Base-by-base conservation (phyloP, 345 rosid species). In the Populus pruinosa region DNA sequence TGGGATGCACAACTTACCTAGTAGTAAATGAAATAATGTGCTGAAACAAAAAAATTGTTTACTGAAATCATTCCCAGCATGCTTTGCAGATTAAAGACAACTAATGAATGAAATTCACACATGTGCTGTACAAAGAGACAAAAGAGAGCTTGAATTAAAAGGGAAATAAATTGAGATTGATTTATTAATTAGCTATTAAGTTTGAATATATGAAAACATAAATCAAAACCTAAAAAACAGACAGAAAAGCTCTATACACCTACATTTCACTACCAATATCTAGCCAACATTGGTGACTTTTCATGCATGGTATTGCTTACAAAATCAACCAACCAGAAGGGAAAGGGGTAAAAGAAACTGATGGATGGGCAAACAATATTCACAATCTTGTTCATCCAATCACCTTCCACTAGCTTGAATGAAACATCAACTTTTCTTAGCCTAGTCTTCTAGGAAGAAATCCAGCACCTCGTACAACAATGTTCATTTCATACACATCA, bases 371-470 rank as follows among this genome's bases (percentile, higher is more conserved):
- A 23, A 1, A 25, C 63, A 25, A 25, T 36, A 23, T 53, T 39
- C 11, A 67, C 12, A 16, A 31, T 44, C 70, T 47, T 49, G 71
- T 49, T 49, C 66, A 18, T 47, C 76, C 50, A 25, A 49, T 13
- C 41, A 71, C 38, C 70, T 65, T 13, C 43, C 21, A 12, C 64
- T 11, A 13, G 36, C 79, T 77, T 70, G 74, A 27, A 62, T 71
- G 64, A 4, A 63, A 12, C 20, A 49, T 38, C 62, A 23, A 33
- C 12, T 50, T 41, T 69, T 47, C 39, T 65, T 65, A 38, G 56
- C 72, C 35, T 27, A 55, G 67, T 72, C 55, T 73, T n/a, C 59
- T 23, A 23, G 29, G 33, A 53, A 36, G 36, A 72, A 78, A 63
- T 53, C 43, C 31, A 29, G 38, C 33, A 50, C 67, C 71, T 38